Conservation (phyloP, 306 rosid genomes). For the Vigna unguiculata region DNA sequence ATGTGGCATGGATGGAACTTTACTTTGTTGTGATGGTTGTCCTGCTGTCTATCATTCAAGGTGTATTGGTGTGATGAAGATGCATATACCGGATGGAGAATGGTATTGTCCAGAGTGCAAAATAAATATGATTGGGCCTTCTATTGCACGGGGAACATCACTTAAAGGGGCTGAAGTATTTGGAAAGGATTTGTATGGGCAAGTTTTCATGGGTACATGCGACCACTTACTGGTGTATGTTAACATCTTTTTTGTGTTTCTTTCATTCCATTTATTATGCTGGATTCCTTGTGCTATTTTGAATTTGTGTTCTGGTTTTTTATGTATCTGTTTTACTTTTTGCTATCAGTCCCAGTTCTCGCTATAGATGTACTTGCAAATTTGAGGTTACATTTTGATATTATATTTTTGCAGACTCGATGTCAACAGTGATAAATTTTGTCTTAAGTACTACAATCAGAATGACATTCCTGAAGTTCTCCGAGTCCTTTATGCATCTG, state of each 20-base stretch:
- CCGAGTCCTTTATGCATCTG: slow-evolving; percentile 61
- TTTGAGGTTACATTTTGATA: slow-evolving; percentile 33
- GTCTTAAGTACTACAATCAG: slow-evolving; percentile 73
- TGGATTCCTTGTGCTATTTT: slow-evolving; percentile 25
- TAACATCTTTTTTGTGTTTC: slow-evolving; percentile 45
- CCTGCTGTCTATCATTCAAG: slow-evolving; percentile 93
- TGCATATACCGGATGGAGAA: slow-evolving; percentile 81
- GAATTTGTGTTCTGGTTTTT: slow-evolving; percentile 21
- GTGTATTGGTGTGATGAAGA: slow-evolving; percentile 92
- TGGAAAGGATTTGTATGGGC: slow-evolving; percentile 76
- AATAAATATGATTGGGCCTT: slow-evolving; percentile 67
- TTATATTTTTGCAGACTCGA: slow-evolving; percentile 67
- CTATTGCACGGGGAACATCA: slow-evolving; percentile 64
- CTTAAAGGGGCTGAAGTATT: slow-evolving; percentile 83
- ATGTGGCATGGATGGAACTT: slow-evolving; percentile 95
- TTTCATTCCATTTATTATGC: slow-evolving; percentile 25
- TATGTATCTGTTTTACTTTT: neutral
- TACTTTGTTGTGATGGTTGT: slow-evolving; percentile 97
- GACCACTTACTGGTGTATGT: slow-evolving; percentile 95
- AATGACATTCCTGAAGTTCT: slow-evolving; percentile 72
- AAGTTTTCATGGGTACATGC: slow-evolving; percentile 83
- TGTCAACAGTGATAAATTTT: slow-evolving; percentile 53
- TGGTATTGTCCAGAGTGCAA: slow-evolving; percentile 97
- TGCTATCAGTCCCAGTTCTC: slow-evolving; percentile 11
- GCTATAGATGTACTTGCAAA: slow-evolving; percentile 16